Percentiles rank a stretch among this genome's conserved stretches.
Conservation (phyloP, 768 basidiomycete species). For the Tricholoma matsutake region DNA sequence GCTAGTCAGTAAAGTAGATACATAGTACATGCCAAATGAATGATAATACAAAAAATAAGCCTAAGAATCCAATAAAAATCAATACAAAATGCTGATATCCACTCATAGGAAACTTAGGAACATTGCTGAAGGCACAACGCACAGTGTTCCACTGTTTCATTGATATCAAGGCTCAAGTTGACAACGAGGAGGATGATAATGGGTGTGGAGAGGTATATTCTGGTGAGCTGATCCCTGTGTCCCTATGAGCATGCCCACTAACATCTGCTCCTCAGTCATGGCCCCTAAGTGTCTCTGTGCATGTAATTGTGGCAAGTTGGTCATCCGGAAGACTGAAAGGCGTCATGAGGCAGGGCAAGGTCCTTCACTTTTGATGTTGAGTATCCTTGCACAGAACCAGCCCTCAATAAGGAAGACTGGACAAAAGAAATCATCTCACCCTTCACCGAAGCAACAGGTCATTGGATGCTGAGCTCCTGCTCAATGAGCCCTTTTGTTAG, state of each 20-base stretch:
- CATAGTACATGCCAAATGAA: neutral
- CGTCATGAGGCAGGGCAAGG: neutral
- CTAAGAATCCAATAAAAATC: neutral
- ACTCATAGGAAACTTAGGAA: neutral
- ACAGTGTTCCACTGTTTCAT: neutral
- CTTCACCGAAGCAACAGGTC: neutral
- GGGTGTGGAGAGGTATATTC: neutral
- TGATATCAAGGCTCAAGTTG: neutral
- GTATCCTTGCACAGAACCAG: neutral
- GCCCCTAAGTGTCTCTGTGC: neutral
- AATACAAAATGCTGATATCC: neutral
- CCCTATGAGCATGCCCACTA: neutral
- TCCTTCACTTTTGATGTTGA: neutral
- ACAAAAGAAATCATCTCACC: neutral
- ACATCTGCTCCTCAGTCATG: neutral
- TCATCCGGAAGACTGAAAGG: neutral
- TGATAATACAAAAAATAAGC: neutral
- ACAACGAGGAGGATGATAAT: neutral
- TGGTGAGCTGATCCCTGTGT: neutral
- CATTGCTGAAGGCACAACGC: neutral
- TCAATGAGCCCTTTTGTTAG: neutral
- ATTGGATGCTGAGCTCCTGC: neutral
- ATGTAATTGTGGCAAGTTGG: neutral
- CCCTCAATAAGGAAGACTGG: neutral
- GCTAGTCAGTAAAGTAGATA: neutral